phyloP scores from a whole-genome alignment of 805 yeast genomes.

The Lachancea cidri region DNA sequence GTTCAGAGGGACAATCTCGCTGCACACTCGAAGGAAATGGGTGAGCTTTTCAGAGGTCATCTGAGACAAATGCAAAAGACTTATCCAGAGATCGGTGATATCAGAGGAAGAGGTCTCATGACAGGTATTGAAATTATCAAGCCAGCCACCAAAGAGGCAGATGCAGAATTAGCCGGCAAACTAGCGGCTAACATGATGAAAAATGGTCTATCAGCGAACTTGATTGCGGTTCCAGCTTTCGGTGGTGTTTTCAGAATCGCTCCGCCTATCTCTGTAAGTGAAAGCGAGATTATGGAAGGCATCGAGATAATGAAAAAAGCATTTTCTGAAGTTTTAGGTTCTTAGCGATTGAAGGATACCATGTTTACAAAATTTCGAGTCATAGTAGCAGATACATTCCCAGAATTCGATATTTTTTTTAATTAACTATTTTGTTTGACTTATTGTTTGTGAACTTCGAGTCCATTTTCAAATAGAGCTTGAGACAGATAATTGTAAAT shows the following conservation, averaged over 20 bases:
- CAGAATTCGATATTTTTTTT: no score
- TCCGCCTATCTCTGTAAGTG: conserved; percentile 26
- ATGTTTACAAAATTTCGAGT: no score
- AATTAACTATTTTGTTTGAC: no score
- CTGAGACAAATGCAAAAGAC: conserved; percentile 12
- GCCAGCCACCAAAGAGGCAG: conserved; percentile 16
- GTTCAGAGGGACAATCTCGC: conserved; percentile 26
- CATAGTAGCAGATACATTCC: no score
- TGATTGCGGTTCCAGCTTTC: conserved; percentile 22
- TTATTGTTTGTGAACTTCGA: no score
- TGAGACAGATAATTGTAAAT: no score
- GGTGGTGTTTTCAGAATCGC: conserved; percentile 25
- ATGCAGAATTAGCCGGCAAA: conserved; percentile 9
- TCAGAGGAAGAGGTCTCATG: conserved; percentile 23
- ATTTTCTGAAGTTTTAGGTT: conserved; percentile 13
- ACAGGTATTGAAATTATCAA: conserved; percentile 18
- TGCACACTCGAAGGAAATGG: conserved; percentile 24
- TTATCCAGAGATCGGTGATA: conserved; percentile 16
- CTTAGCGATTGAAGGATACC: no score
- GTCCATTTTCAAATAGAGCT: no score
- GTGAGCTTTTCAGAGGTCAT: conserved; percentile 22
- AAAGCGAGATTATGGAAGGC: conserved; percentile 19
- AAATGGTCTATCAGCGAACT: conserved; percentile 25
- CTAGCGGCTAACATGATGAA: conserved; percentile 16
- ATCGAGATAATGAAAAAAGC: conserved; percentile 14